These are phyloP conservation scores for Septoria petroselini DNA, from an alignment of 2,329 filamentous ascomycete genomes.

Conservation along the genomic window DNA sequence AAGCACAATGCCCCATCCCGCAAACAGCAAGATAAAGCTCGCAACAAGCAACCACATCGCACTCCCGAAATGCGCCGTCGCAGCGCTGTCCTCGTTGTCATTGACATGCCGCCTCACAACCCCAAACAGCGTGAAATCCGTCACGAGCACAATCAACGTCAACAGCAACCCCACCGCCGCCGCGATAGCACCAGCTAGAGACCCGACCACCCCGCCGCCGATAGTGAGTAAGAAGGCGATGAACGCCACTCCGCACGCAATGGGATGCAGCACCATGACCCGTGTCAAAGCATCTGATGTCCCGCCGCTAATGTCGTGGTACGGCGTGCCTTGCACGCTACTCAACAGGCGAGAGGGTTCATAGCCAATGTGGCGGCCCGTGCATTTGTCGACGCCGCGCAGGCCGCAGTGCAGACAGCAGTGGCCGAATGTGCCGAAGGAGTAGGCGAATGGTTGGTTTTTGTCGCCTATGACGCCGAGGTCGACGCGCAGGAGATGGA, in stretches of 20 bases:
- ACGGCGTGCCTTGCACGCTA: constrained; percentile 40
- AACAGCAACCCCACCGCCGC: constrained; percentile 52
- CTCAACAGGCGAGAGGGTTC: constrained; percentile 50
- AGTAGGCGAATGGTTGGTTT: constrained; percentile 41
- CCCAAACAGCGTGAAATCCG: constrained; percentile 58
- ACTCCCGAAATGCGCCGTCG: constrained; percentile 51
- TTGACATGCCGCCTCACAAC: constrained; percentile 56
- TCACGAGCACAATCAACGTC: constrained; percentile 49
- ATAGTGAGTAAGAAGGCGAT: constrained; percentile 57
- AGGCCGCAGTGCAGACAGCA: constrained; percentile 43
- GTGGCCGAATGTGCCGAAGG: constrained; percentile 61
- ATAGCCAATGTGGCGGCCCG: constrained; percentile 54
- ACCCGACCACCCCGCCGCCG: constrained; percentile 52
- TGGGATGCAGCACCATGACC: constrained; percentile 61
- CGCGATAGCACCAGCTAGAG: constrained; percentile 52
- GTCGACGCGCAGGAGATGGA: constrained; percentile 54
- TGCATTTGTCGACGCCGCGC: constrained; percentile 46
- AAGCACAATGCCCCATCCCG: constrained; percentile 58
- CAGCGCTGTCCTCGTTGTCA: constrained; percentile 39
- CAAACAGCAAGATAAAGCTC: constrained; percentile 53
- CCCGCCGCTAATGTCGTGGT: constrained; percentile 45
- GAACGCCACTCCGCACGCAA: constrained; percentile 58
- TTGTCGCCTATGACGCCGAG: constrained; percentile 40
- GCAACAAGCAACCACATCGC: constrained; percentile 61
- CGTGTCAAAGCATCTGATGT: constrained; percentile 34